Percentiles rank a stretch among this genome's conserved stretches.
These are phyloP conservation scores for Phoma sp. DNA, from an alignment of 2,329 filamentous ascomycete species.

Conservation along the genomic window DNA sequence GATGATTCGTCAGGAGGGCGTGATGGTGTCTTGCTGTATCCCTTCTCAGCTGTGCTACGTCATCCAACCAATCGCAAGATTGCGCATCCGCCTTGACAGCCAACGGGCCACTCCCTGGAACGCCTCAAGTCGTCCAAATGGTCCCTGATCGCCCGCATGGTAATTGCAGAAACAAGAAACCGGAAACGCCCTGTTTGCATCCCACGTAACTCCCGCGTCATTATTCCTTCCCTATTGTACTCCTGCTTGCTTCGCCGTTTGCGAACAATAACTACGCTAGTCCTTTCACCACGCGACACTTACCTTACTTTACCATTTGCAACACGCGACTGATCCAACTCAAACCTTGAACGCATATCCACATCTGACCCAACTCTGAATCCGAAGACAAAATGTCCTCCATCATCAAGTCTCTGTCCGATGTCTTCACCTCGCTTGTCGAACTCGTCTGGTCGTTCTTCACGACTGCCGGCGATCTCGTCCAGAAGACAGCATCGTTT, in stretches of 20 bases:
- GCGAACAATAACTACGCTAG: slow-evolving; percentile 10
- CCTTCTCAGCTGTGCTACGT: slow-evolving; percentile 25
- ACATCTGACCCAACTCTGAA: neutral
- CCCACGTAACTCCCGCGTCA: slow-evolving; percentile 34
- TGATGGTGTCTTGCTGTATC: neutral
- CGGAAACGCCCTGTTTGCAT: neutral
- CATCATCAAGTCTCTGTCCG: slow-evolving; percentile 39
- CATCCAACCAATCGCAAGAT: slow-evolving; percentile 19
- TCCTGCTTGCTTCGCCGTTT: slow-evolving; percentile 12
- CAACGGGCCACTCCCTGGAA: slow-evolving; percentile 24
- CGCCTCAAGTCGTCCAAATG: slow-evolving; percentile 13
- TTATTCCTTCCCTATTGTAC: slow-evolving; percentile 16
- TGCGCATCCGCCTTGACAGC: slow-evolving; percentile 20
- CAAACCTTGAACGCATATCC: neutral
- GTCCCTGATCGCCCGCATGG: slow-evolving; percentile 8
- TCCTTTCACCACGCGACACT: slow-evolving; percentile 6
- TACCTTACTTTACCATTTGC: neutral
- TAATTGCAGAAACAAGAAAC: slow-evolving; percentile 15
- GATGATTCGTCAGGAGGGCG: neutral
- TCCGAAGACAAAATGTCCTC: slow-evolving; percentile 37
- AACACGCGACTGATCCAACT: neutral
- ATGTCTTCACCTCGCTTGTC: slow-evolving; percentile 40
- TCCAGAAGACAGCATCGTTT: slow-evolving; percentile 38
- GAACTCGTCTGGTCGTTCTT: slow-evolving; percentile 46
- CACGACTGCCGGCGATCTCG: slow-evolving; percentile 40